These are phyloP conservation scores for Radiomyces spectabilis DNA, from an alignment of 192 early-diverging fungal species.

Conservation along the genomic window DNA sequence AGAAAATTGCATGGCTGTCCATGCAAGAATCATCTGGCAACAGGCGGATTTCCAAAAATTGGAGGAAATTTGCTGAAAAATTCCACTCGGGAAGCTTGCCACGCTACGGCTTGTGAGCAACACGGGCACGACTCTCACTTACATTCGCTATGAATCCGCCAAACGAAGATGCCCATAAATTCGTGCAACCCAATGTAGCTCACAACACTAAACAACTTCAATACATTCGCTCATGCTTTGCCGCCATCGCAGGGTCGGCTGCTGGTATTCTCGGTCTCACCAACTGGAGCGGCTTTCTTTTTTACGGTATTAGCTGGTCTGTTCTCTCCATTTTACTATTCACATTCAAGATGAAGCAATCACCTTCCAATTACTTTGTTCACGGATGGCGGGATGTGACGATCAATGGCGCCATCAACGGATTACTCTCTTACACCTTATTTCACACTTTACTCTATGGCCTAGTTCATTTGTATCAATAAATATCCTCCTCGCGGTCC, in stretches of 20 bases:
- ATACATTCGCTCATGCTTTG: conserved; percentile 62
- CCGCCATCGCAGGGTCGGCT: conserved; percentile 70
- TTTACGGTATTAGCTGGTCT: conserved; percentile 64
- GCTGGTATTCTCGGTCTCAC: conserved; percentile 88
- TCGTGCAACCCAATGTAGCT: conserved; percentile 41
- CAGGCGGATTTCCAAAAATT: too few species aligned
- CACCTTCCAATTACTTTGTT: conserved; percentile 40
- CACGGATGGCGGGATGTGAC: conserved; percentile 36
- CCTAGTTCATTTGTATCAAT: conserved; percentile 74
- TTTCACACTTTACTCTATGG: conserved; percentile 78
- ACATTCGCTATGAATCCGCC: too few species aligned
- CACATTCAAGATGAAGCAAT: conserved; percentile 50
- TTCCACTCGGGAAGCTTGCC: too few species aligned
- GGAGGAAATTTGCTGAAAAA: too few species aligned
- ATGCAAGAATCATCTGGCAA: too few species aligned
- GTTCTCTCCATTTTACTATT: conserved; percentile 55
- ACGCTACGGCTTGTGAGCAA: too few species aligned
- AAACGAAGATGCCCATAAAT: conserved; percentile 24
- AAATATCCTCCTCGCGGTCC: conserved; percentile 4
- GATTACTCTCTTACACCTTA: conserved; percentile 60
- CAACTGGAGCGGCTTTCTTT: conserved; percentile 75
- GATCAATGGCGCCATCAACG: conserved; percentile 50
- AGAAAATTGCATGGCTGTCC: too few species aligned
- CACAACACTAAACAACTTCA: conserved; percentile 56
- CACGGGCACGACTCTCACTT: too few species aligned